Evolutionary conservation across 1,139 yeast species (phyloP).

Genomic region (Taphrina deformans): DNA sequence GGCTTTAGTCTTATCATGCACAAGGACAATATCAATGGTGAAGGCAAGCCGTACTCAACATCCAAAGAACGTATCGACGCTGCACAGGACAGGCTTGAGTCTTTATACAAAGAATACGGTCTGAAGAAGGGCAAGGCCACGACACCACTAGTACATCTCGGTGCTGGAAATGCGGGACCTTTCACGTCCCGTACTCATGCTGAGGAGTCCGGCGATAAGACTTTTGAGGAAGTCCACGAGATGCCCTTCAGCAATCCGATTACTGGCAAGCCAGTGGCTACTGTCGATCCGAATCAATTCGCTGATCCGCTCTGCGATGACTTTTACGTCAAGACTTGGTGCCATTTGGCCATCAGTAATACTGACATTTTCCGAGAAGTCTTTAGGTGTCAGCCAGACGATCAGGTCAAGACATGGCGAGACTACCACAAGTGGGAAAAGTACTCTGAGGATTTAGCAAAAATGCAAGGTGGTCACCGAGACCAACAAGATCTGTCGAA

Average conservation of each 20-base stretch:
- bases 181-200: slow-evolving; percentile 18
- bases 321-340: slow-evolving; percentile 88
- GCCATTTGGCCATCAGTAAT: slow-evolving; percentile 77
- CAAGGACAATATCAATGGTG: slow-evolving; percentile 13
- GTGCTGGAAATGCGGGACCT: slow-evolving; percentile 28
- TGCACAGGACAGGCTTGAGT: slow-evolving; percentile 12
- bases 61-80: slow-evolving; percentile 2
- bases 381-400: slow-evolving; percentile 94
- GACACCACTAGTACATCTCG: slow-evolving; percentile 24
- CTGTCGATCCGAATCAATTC: slow-evolving; percentile 83
- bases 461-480: slow-evolving; percentile 45
- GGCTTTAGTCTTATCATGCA: slow-evolving; percentile 22
- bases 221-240: slow-evolving; percentile 21
- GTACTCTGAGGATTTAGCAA: slow-evolving; percentile 46
- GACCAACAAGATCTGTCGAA: slow-evolving; percentile 30
- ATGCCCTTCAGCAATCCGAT: slow-evolving; percentile 33
- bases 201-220: slow-evolving; percentile 5
- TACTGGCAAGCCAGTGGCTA: slow-evolving; percentile 41
- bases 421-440: slow-evolving; percentile 70
- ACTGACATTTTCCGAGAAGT: slow-evolving; percentile 78
- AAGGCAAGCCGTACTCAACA: slow-evolving; percentile 9
- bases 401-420: slow-evolving; percentile 80
- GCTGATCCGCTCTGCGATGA: slow-evolving; percentile 78
- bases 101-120: not conserved
- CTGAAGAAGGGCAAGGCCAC: not conserved